Base-by-base conservation (phyloP, 2,329 filamentous ascomycete species). In the Acephala macrosclerotiorum region DNA sequence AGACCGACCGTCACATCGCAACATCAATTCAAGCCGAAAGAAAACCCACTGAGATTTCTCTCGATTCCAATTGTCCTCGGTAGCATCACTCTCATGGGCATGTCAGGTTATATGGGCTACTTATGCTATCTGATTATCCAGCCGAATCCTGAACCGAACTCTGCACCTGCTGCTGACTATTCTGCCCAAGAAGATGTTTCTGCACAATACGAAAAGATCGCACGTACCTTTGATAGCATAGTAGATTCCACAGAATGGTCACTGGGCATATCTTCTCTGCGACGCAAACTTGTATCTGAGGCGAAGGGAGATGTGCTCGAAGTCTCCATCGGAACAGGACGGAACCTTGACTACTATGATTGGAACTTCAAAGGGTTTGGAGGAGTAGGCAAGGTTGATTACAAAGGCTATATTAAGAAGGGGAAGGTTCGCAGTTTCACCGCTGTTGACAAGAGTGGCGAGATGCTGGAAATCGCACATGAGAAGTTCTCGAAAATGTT, bases 241-340 rank as follows among this genome's bases (percentile, higher is more conserved):
- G 84, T 90, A 42, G 81, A 89, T 73, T 78, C 81, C 71, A 83
- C 84, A 3, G 88, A 90, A 75, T 81, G 79, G 75, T 79, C 84
- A 70, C 84, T 84, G 79, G 87, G 88, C 57, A 82, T 89, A 69
- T 82, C 79, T 6, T 77, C 76, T 20, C 76, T 89, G 60, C 82
- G 88, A 12, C 78, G 79, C 59, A 77, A 78, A 25, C 78, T 90
- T 29, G 84, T 83, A 1, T 72, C 76, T 14, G 75, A 77, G 36
- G 87, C 84, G 6, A 75, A 74, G 0, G 88, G 88, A 1, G 79
- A 88, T 74, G 87, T 90, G 14, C 81, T 89, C 36, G 88, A 90
- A 75, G 80, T 90, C 14, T 87, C 87, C 20, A 82, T 89, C 63
- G 88, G 88, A 20, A 88, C 87, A 2, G 88, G 88, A 3, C 81